Conservation (phyloP, 1,139 yeast species). For the Saccharomyces hybrid region DNA sequence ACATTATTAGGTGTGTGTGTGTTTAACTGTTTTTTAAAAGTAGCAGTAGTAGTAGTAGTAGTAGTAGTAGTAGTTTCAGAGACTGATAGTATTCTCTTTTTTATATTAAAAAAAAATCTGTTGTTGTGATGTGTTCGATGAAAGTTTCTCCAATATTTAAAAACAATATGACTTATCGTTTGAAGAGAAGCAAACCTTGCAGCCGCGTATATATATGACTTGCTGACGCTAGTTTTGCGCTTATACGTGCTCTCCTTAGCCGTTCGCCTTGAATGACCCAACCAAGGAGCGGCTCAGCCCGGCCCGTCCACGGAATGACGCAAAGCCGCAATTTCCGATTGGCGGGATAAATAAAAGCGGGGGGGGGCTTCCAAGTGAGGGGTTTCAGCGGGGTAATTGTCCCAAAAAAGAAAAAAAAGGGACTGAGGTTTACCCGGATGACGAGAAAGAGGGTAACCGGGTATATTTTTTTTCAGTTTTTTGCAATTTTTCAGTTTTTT, state of each 20-base stretch:
- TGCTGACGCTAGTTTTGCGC: not conserved
- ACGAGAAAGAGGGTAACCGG: not conserved
- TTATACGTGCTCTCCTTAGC: not conserved
- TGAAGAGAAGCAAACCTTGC: not conserved
- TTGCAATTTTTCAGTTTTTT: not conserved
- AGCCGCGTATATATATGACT: not conserved
- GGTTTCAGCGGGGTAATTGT: not conserved
- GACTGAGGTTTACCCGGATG: not conserved
- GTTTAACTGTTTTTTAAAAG: too few species aligned
- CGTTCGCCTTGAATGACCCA: not conserved
- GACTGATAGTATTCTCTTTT: too few species aligned
- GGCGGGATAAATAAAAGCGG: not conserved
- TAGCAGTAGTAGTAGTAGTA: too few species aligned
- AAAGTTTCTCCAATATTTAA: too few species aligned
- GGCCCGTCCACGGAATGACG: not conserved
- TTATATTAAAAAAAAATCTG: too few species aligned
- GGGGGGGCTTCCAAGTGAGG: not conserved
- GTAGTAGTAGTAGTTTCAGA: too few species aligned
- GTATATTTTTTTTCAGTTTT: not conserved
- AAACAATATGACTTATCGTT: not conserved
- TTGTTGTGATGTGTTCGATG: too few species aligned
- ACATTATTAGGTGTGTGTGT: conserved; percentile 10
- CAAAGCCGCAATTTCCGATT: not conserved
- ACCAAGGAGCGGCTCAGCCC: not conserved
- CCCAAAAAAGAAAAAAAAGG: not conserved